phyloP scores from a whole-genome alignment of 768 basidiomycete genomes.

The Lanmaoa pseudosensibilis region DNA sequence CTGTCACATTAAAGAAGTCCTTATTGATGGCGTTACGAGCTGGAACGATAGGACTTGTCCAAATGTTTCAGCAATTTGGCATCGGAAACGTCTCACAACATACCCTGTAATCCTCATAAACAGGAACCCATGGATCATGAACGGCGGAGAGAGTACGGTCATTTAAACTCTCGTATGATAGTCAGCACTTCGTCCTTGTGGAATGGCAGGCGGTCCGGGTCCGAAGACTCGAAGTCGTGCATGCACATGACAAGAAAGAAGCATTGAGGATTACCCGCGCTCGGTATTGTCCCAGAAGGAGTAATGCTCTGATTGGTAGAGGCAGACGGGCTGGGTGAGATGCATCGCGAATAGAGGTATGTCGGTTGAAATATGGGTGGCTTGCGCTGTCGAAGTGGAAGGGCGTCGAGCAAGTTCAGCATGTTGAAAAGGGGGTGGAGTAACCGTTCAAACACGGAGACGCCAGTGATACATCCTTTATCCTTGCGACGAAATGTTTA shows the following conservation, averaged over 20 bases:
- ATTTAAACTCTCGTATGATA: constrained; percentile 31
- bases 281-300: constrained; percentile 28
- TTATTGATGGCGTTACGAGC: constrained; percentile 17
- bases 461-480: constrained; percentile 6
- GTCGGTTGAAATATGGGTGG: constrained; percentile 34
- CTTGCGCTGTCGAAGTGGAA: constrained; percentile 12
- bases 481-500: constrained; percentile 2
- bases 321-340: constrained; percentile 26
- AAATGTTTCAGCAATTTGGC: constrained; percentile 8
- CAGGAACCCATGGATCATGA: constrained; percentile 23
- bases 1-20: constrained; percentile 2
- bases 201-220: constrained; percentile 62
- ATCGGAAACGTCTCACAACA: not conserved
- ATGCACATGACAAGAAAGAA: constrained; percentile 54
- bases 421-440: constrained; percentile 5
- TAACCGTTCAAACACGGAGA: not conserved
- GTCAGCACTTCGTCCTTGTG: constrained; percentile 65
- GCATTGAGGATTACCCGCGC: constrained; percentile 33
- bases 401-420: constrained; percentile 1
- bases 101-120: constrained; percentile 21
- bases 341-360: constrained; percentile 36
- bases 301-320: constrained; percentile 2
- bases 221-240: constrained; percentile 65
- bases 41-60: constrained; percentile 18
- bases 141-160: constrained; percentile 13